These are phyloP conservation scores for Mucuna pruriens DNA, from an alignment of 306 rosid genomes.

Conservation along the genomic window DNA sequence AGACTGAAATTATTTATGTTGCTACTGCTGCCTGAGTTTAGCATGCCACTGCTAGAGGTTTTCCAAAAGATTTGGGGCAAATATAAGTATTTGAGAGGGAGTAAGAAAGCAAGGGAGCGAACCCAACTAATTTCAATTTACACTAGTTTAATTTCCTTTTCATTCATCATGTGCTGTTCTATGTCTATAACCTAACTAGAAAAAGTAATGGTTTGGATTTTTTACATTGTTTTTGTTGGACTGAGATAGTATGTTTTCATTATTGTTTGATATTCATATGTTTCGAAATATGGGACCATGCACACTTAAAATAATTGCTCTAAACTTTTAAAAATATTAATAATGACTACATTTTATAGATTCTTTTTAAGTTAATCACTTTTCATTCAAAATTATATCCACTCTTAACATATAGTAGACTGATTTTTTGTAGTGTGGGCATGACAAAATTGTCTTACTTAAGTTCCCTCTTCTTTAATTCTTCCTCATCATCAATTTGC, in stretches of 20 bases:
- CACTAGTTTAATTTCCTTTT: background rate
- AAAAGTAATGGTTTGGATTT: background rate
- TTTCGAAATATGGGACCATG: background rate
- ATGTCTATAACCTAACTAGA: background rate
- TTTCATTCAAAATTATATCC: background rate
- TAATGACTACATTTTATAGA: background rate
- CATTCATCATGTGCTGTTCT: background rate
- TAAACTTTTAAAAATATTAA: background rate
- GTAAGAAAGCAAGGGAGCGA: background rate
- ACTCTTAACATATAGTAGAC: background rate
- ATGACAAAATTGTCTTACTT: background rate
- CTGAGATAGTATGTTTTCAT: background rate
- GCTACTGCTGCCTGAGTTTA: background rate
- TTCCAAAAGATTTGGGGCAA: background rate
- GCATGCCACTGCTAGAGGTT: background rate
- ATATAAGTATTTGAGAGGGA: background rate
- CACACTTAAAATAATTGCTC: background rate
- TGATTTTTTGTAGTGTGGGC: slow-evolving; percentile 3
- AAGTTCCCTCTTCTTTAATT: background rate
- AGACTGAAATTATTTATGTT: background rate
- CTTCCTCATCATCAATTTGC: slow-evolving; percentile 1
- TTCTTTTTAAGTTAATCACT: background rate
- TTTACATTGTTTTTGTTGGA: slow-evolving; percentile 3
- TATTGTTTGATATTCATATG: background rate
- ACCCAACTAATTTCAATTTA: background rate